A percentile compares a stretch with the other conserved stretches of the same genome.
These are phyloP conservation scores for Gymnopilus junonius DNA, from an alignment of 768 basidiomycete genomes.

Conservation along the genomic window DNA sequence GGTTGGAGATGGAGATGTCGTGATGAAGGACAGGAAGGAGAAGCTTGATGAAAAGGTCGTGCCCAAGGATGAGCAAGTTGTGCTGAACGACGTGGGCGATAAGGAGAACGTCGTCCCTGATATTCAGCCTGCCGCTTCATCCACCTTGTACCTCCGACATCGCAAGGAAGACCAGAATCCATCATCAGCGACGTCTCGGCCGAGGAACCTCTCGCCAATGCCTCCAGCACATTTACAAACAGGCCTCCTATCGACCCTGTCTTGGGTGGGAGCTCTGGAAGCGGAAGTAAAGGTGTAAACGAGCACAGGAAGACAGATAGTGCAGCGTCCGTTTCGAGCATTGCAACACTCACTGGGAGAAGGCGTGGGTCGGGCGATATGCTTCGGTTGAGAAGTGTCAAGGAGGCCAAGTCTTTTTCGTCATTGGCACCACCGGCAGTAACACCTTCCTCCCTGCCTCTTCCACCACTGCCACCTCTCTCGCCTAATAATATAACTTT, in stretches of 20 bases:
- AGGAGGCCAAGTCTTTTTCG: too few species aligned
- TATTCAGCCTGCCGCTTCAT: background rate
- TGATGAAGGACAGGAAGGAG: background rate
- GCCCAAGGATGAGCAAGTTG: too few species aligned
- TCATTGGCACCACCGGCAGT: too few species aligned
- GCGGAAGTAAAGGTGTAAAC: too few species aligned
- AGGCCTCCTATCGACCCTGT: constrained; percentile 25
- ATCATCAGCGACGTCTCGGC: constrained; percentile 5
- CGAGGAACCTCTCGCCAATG: constrained; percentile 18
- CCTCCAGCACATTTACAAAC: constrained; percentile 26
- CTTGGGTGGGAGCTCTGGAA: constrained; percentile 24
- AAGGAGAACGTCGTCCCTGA: constrained; percentile 6
- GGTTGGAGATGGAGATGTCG: background rate
- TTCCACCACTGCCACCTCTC: background rate
- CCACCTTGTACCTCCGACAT: background rate
- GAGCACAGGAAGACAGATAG: too few species aligned
- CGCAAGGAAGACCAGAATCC: background rate
- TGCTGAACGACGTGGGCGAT: too few species aligned
- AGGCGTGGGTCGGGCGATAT: constrained; percentile 46
- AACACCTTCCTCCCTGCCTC: constrained; percentile 16
- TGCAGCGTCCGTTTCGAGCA: too few species aligned
- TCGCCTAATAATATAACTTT: too few species aligned
- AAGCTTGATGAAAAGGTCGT: too few species aligned
- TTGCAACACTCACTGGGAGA: too few species aligned
- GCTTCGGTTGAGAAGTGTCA: constrained; percentile 37